A percentile compares a stretch with the other conserved stretches of the same genome.
Evolutionary conservation across 2,329 filamentous ascomycete genomes (phyloP).

Genomic region (Colletotrichum somersetense): DNA sequence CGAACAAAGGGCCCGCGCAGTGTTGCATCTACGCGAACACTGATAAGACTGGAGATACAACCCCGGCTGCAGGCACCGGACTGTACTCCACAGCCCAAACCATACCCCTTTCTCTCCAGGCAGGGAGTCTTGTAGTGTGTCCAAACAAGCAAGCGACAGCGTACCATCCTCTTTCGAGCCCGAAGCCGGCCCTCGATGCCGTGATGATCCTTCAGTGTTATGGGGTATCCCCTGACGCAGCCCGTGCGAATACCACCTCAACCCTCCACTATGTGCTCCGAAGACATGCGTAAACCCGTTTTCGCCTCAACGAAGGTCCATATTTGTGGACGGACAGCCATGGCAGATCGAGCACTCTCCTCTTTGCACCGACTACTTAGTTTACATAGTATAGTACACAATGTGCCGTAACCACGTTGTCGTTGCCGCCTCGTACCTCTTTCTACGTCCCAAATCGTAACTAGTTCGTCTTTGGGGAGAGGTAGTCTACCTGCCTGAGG

Average conservation of each 20-base stretch:
- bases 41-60: constrained; percentile 2
- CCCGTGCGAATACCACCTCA: constrained; percentile 37
- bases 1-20: not conserved
- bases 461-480: not conserved
- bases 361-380: not conserved
- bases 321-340: not conserved
- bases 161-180: constrained; percentile 1
- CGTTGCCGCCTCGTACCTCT: not conserved
- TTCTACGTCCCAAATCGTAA: not conserved
- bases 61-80: not conserved
- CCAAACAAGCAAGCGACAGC: constrained; percentile 2
- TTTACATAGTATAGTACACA: no score
- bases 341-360: not conserved
- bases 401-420: constrained; percentile 12
- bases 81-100: constrained; percentile 30
- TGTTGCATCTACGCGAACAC: not conserved
- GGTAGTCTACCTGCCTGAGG: not conserved
- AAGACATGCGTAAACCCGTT: not conserved
- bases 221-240: not conserved
- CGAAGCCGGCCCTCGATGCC: not conserved
- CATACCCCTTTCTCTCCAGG: constrained; percentile 14
- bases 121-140: not conserved
- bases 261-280: not conserved
- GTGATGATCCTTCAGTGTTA: constrained; percentile 12
- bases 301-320: not conserved